Evolutionary conservation across 1,284 basidiomycete species (phyloP).

Genomic region (Moniliophthora roreri): DNA sequence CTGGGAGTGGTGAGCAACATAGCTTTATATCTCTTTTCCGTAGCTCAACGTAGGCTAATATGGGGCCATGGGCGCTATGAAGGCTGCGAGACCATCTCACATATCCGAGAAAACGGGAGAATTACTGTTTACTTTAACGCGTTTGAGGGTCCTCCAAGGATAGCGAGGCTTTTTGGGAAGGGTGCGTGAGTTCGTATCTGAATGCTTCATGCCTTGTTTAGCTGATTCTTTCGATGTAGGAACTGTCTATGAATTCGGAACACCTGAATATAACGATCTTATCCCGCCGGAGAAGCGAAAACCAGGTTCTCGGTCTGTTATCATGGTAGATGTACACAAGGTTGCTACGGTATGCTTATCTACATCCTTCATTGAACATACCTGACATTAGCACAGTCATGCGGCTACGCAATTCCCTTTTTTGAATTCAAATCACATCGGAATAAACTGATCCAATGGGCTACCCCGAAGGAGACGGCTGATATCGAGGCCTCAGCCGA

Average conservation of each 20-base stretch:
- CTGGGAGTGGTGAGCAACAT: conserved; percentile 46
- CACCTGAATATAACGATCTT: conserved; percentile 45
- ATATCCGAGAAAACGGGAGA: conserved; percentile 56
- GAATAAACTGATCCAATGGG: conserved; percentile 19
- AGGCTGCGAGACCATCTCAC: conserved; percentile 62
- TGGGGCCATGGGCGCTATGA: too few relatives aligned
- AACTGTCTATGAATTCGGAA: conserved; percentile 51
- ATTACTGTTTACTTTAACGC: conserved; percentile 59
- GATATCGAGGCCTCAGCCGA: neutral
- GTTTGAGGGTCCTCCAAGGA: conserved; percentile 52
- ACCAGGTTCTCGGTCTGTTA: conserved; percentile 51
- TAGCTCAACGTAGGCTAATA: neutral
- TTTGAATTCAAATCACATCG: conserved; percentile 47
- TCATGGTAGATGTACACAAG: conserved; percentile 51
- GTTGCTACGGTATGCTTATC: conserved; percentile 44
- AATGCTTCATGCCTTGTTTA: neutral
- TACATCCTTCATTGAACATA: neutral
- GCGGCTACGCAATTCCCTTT: conserved; percentile 53
- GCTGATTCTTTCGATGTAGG: neutral
- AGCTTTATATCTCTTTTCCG: neutral
- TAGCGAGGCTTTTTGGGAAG: conserved; percentile 53
- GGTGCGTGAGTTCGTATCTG: conserved; percentile 32
- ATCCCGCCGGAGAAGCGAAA: conserved; percentile 42
- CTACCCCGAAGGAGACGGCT: neutral
- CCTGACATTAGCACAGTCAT: conserved; percentile 36